phyloP scores from a whole-genome alignment of 2,329 filamentous ascomycete genomes.

The Penicillium nordicum region DNA sequence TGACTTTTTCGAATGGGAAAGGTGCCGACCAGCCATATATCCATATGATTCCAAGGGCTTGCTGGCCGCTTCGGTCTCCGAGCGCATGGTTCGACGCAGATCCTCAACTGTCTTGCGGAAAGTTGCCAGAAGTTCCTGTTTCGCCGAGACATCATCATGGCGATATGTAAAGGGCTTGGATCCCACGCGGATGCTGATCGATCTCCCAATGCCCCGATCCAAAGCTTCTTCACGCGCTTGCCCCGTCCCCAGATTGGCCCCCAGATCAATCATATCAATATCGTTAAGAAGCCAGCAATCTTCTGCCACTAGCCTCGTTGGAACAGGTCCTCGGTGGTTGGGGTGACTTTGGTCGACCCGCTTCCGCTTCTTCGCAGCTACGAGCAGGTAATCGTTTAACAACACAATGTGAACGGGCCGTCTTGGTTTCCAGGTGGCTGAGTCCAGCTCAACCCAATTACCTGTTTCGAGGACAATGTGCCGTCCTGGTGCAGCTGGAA shows the following conservation, averaged over 20 bases:
- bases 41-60: slow-evolving; percentile 81
- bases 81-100: slow-evolving; percentile 76
- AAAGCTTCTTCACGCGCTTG: slow-evolving; percentile 42
- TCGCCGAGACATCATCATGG: slow-evolving; percentile 78
- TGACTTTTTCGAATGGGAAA: slow-evolving; percentile 68
- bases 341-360: slow-evolving; percentile 64
- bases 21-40: slow-evolving; percentile 76
- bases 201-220: slow-evolving; percentile 67
- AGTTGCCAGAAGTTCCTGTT: slow-evolving; percentile 75
- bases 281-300: slow-evolving; percentile 92
- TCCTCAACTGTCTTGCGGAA: slow-evolving; percentile 93
- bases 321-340: slow-evolving; percentile 45
- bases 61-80: slow-evolving; percentile 82
- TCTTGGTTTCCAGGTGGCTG: slow-evolving; percentile 91
- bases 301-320: slow-evolving; percentile 81
- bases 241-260: slow-evolving; percentile 45
- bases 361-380: slow-evolving; percentile 90
- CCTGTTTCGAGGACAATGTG: slow-evolving; percentile 92
- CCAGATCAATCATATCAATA: slow-evolving; percentile 87
- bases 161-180: slow-evolving; percentile 93
- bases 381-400: slow-evolving; percentile 87
- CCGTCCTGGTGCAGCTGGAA: slow-evolving; percentile 84
- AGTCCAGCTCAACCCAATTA: slow-evolving; percentile 93
- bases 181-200: slow-evolving; percentile 85
- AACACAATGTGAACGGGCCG: slow-evolving; percentile 87